Conservation (phyloP, 805 yeast genomes). For the Candida maris region DNA sequence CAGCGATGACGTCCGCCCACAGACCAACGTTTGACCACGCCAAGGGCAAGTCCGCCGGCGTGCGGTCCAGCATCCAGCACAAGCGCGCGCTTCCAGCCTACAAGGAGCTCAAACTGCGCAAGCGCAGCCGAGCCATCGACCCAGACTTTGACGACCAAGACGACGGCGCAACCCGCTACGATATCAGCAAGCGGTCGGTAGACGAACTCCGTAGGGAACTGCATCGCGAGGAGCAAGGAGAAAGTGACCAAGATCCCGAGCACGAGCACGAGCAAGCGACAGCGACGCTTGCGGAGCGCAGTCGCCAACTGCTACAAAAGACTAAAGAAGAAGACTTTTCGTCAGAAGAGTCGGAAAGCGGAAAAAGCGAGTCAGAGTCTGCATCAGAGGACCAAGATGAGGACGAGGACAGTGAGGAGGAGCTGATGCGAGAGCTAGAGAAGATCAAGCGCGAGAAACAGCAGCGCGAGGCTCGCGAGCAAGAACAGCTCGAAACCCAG, state of each 20-base stretch:
- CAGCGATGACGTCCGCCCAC: constrained; percentile 61
- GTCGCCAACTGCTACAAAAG: constrained; percentile 14
- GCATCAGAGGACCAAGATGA: constrained; percentile 21
- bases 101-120: constrained; percentile 46
- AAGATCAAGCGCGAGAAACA: constrained; percentile 36
- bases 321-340: constrained; percentile 26
- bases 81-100: constrained; percentile 55
- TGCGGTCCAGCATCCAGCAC: constrained; percentile 46
- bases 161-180: constrained; percentile 39
- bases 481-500: constrained; percentile 23
- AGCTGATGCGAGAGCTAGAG: constrained; percentile 37
- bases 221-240: constrained; percentile 8
- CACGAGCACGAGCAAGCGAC: constrained; percentile 5
- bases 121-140: constrained; percentile 17
- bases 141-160: constrained; percentile 40
- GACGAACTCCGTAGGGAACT: constrained; percentile 19
- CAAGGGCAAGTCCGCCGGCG: constrained; percentile 45
- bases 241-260: background rate
- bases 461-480: constrained; percentile 23
- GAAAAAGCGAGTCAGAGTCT: constrained; percentile 6
- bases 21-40: constrained; percentile 68
- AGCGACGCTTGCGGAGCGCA: constrained; percentile 32
- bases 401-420: constrained; percentile 51
- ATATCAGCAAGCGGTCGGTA: constrained; percentile 15
- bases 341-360: constrained; percentile 7